Base-by-base conservation (phyloP, 1,284 basidiomycete genomes). In the Ceratobasidium sp. region DNA sequence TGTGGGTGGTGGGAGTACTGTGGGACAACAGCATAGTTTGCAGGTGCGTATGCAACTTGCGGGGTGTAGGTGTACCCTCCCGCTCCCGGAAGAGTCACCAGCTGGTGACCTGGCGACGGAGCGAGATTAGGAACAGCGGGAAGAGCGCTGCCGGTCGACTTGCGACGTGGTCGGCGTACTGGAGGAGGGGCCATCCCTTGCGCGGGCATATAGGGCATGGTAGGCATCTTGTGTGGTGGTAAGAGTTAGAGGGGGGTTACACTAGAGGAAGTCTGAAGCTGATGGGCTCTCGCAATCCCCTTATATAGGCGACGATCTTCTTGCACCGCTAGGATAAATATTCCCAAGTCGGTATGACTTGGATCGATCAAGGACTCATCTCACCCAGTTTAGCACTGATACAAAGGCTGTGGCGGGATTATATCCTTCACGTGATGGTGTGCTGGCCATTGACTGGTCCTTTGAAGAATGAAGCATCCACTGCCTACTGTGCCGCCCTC, bases 181-280 rank as follows among this genome's bases (percentile, higher is more conserved):
- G 56, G 38, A 32, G 38, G 38, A 17, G 38, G 45, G 20, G 56
- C 56, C 40, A 60, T 38, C 27, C 25, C 27, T n/a, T 38, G 56
- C 56, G 47, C 47, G 7, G 56, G 56, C 22, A 60, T 32, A 47
- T 29, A 6, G n/a, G 56, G 56, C 56, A 60, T 60, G 4, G 56
- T 60, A 25, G 42, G 42, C 38, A 47, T 53, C n/a, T n/a, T n/a
- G n/a, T 53, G 42, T 47, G 42, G 34, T 10, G 22, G 54, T 40
- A 27, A 40, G 38, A 22, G 25, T 56, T 5, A 32, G 34, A 40
- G 32, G 29, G 34, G n/a, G 35, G n/a, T n/a, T n/a, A n/a, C 38
- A 40, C 38, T 40, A 7, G 38, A 40, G 17, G 7, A 8, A 7
- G 34, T 20, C 27, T 32, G 34, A 25, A 25, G 35, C 15, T 27